Conservation (phyloP, 2,329 filamentous ascomycete genomes). For the Neopestalotiopsis rosae region DNA sequence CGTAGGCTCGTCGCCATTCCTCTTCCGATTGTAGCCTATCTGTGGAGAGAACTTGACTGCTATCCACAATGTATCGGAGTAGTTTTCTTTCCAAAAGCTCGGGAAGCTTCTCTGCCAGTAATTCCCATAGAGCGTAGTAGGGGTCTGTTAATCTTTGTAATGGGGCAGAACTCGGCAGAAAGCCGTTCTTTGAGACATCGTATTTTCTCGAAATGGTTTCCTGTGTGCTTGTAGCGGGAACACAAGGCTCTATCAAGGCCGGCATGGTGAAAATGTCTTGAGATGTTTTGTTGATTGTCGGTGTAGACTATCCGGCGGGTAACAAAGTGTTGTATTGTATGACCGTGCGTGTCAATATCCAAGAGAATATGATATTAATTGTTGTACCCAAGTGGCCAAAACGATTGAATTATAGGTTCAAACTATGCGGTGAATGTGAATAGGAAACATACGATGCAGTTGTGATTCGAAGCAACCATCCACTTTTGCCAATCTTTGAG, state of each 20-base stretch:
- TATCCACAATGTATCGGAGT: slow-evolving; percentile 67
- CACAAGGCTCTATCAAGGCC: neutral
- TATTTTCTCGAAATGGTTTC: slow-evolving; percentile 38
- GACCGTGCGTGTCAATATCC: neutral
- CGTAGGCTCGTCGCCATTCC: slow-evolving; percentile 84
- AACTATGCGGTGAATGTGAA: neutral
- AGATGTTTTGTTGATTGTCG: neutral
- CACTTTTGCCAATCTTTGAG: neutral
- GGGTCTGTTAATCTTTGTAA: slow-evolving; percentile 66
- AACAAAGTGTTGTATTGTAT: neutral
- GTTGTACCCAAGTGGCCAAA: neutral
- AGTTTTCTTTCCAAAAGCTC: slow-evolving; percentile 67
- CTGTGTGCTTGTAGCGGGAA: neutral
- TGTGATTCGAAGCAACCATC: neutral
- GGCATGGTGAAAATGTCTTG: slow-evolving; percentile 8
- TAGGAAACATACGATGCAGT: neutral
- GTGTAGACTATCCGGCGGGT: neutral
- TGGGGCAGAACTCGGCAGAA: slow-evolving; percentile 76
- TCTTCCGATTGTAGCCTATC: slow-evolving; percentile 64
- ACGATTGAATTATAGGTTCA: neutral
- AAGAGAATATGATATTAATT: neutral
- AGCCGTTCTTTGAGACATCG: slow-evolving; percentile 65
- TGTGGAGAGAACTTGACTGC: slow-evolving; percentile 73
- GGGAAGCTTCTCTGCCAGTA: slow-evolving; percentile 70
- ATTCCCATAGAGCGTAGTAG: slow-evolving; percentile 85